Base-by-base conservation (phyloP, 2,329 filamentous ascomycete genomes). In the Fusarium avenaceum region DNA sequence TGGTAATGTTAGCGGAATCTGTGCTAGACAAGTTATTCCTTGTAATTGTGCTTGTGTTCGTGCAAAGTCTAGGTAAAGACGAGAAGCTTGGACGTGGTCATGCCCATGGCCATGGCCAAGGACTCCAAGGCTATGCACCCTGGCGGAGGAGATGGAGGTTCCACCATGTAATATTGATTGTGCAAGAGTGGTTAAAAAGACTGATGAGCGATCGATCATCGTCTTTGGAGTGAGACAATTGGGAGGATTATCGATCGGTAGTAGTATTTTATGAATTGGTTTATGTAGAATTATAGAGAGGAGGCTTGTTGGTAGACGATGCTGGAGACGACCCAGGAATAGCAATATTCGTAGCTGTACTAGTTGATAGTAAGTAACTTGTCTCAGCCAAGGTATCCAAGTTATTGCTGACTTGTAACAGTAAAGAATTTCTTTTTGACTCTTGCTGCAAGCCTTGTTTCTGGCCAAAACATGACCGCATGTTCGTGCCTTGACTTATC, bases 51-150 rank as follows among this genome's bases (percentile, higher is more conserved):
- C 55, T 57, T 57, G 39, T 38, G 48, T 30, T 30, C 11, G 9
- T 30, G 28, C 28, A 30, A 11, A 30, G 28, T 30, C 28, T 39
- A 55, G 32, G 24, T 44, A 24, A 57, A 40, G 45, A 42, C 33
- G 60, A 42, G 26, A 51, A 57, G 56, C 63, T 63, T 50, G 47
- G 56, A 60, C 64, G 43, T 45, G 40, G 40, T 28, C 11, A 50
- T 24, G 24, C 24, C 24, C 24, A 24, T 24, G 24, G 24, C 24
- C 24, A 24, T 24, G 24, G 24, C 7, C 24, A 24, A 24, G 24
- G 24, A 24, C 24, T 24, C 24, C 24, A 24, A 24, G 35, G 47
- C 26, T 43, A 22, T 43, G 11, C 26, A 42, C 20, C 48, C 38
- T 43, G 13, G 57, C 13, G 26, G 45, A 17, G 19, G 55, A 28